A percentile compares a stretch with the other conserved stretches of the same genome.
Conservation (phyloP, 176 grass and related monocot species). For the Cymbopogon citratus region DNA sequence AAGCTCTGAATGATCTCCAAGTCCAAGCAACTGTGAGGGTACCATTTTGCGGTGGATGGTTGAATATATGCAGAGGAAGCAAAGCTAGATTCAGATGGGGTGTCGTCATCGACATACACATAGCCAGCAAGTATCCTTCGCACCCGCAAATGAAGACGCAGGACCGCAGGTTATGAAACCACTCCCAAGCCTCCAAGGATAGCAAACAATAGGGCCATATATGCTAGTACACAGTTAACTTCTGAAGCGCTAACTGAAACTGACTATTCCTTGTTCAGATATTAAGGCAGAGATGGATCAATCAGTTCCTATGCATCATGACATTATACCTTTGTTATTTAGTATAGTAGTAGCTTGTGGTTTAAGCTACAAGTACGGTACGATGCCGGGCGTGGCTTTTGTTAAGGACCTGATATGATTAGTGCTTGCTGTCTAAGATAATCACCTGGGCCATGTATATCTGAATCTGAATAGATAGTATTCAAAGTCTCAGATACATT, state of each 20-base stretch:
- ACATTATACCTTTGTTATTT: background rate
- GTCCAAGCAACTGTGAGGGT: background rate
- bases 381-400: constrained; percentile 4
- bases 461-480: background rate
- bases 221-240: constrained; percentile 3
- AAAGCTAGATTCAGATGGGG: background rate
- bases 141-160: constrained; percentile 6
- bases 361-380: constrained; percentile 35
- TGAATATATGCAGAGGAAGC: background rate
- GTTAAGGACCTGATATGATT: constrained; percentile 30
- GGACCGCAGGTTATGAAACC: background rate
- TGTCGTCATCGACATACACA: constrained; percentile 14
- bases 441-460: constrained; percentile 18
- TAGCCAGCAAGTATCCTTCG: background rate
- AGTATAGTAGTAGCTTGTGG: constrained; percentile 27
- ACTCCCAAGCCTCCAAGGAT: background rate
- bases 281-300: constrained; percentile 4
- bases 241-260: constrained; percentile 1
- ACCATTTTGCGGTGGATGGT: too few relatives aligned
- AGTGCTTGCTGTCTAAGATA: constrained; percentile 32
- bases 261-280: background rate
- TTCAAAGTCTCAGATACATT: background rate
- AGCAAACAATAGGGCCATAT: constrained; percentile 14
- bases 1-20: background rate
- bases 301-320: background rate